Percentiles rank a stretch among this genome's conserved stretches.
These are phyloP conservation scores for Penicillium sp. DNA, from an alignment of 2,329 filamentous ascomycete species.

Conservation along the genomic window DNA sequence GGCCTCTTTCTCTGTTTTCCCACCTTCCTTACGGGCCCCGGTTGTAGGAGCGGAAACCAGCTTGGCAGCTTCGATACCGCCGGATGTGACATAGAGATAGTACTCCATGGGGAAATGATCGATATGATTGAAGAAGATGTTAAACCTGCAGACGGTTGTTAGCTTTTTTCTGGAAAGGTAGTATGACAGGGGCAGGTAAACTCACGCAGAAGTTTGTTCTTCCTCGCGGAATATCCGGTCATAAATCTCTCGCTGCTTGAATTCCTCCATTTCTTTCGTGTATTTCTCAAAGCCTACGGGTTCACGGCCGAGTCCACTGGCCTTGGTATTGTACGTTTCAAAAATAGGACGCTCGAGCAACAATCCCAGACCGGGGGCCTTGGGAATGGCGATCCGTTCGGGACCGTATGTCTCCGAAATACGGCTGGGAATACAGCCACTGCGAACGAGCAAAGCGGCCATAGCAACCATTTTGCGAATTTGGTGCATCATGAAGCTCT, in stretches of 20 bases:
- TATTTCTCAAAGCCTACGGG: constrained; percentile 77
- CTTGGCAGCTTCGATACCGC: constrained; percentile 63
- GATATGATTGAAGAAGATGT: constrained; percentile 76
- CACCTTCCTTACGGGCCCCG: constrained; percentile 5
- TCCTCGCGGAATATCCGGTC: constrained; percentile 87
- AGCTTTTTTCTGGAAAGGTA: background rate
- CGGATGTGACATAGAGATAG: constrained; percentile 73
- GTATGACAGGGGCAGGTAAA: constrained; percentile 33
- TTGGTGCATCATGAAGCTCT: constrained; percentile 99
- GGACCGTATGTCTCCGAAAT: constrained; percentile 73
- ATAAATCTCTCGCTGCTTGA: constrained; percentile 93
- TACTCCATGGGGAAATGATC: constrained; percentile 71
- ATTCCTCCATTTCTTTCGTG: constrained; percentile 76
- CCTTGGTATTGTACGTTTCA: constrained; percentile 78
- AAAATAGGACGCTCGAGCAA: constrained; percentile 91
- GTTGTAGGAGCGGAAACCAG: constrained; percentile 19
- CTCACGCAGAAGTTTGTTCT: constrained; percentile 81
- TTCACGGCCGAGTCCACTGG: constrained; percentile 63
- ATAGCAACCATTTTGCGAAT: constrained; percentile 99
- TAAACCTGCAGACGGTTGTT: constrained; percentile 56
- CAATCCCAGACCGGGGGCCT: constrained; percentile 85
- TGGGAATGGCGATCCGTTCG: constrained; percentile 81
- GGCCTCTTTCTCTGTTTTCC: constrained; percentile 26
- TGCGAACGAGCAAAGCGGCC: constrained; percentile 79
- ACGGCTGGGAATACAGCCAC: constrained; percentile 70